Conservation (phyloP, 148 eudicot genomes). For the Fagopyrum tataricum region DNA sequence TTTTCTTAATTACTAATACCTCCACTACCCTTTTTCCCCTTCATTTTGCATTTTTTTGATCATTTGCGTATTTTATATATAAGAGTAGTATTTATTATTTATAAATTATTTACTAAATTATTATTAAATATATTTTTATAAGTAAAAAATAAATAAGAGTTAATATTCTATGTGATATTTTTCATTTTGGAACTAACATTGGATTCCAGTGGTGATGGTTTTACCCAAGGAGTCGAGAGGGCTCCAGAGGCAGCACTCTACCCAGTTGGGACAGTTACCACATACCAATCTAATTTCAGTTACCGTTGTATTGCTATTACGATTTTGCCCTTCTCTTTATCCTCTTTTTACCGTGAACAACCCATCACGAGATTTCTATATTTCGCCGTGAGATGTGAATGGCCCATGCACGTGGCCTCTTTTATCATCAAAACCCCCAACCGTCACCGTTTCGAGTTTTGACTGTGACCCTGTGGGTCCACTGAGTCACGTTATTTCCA, state of each 20-base stretch:
- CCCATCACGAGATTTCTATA: slow-evolving; percentile 3
- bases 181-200: not conserved
- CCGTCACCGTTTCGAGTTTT: slow-evolving; percentile 8
- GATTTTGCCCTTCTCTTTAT: not conserved
- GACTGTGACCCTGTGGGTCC: not conserved
- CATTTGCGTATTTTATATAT: too few species aligned
- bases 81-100: too few species aligned
- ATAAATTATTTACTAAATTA: too few species aligned
- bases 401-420: slow-evolving; percentile 4
- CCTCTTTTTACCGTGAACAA: not conserved
- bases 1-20: too few species aligned
- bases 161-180: not conserved
- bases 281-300: not conserved
- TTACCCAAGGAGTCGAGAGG: not conserved
- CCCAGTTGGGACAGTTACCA: not conserved
- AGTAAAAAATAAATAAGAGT: too few species aligned
- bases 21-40: too few species aligned
- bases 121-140: too few species aligned
- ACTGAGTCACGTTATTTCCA: not conserved
- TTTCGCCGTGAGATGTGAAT: slow-evolving; percentile 8
- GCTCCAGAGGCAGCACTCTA: not conserved
- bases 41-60: too few species aligned
- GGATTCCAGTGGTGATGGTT: not conserved
- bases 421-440: slow-evolving; percentile 5
- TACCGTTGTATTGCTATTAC: slow-evolving; percentile 2